phyloP scores from a whole-genome alignment of 257 asterid species.

The Fraxinus anomala region DNA sequence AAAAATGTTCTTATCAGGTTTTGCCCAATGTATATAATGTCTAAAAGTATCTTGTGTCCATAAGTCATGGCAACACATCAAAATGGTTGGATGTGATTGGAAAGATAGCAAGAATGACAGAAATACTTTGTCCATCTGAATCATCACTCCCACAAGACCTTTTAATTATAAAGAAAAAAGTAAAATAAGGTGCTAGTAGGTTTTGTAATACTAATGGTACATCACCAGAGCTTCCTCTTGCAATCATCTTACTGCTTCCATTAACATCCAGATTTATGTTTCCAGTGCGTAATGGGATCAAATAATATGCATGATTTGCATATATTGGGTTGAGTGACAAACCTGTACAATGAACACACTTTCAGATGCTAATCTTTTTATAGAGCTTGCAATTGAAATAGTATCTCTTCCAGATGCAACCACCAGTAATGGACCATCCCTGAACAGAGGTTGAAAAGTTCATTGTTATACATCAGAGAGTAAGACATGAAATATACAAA shows the following conservation, averaged over 20 bases:
- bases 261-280: background rate
- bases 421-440: slow-evolving; percentile 98
- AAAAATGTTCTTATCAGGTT: background rate
- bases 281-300: background rate
- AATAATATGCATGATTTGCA: slow-evolving; percentile 8
- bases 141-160: slow-evolving; percentile 8
- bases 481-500: slow-evolving; percentile 16
- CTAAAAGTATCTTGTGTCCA: background rate
- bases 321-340: slow-evolving; percentile 28
- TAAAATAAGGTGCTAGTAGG: slow-evolving; percentile 16
- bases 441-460: slow-evolving; percentile 36
- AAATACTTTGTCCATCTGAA: slow-evolving; percentile 18
- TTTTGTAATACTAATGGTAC: background rate
- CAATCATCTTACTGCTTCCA: slow-evolving; percentile 9
- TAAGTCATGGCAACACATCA: background rate
- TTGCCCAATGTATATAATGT: background rate
- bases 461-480: slow-evolving; percentile 24
- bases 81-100: background rate
- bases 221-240: slow-evolving; percentile 22
- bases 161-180: background rate
- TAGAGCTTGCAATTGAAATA: slow-evolving; percentile 85
- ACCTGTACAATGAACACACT: slow-evolving; percentile 97
- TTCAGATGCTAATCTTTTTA: slow-evolving; percentile 84
- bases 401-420: slow-evolving; percentile 99
- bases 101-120: background rate